phyloP scores from a whole-genome alignment of 176 grass and related monocot species.

The Triticum timopheevii region DNA sequence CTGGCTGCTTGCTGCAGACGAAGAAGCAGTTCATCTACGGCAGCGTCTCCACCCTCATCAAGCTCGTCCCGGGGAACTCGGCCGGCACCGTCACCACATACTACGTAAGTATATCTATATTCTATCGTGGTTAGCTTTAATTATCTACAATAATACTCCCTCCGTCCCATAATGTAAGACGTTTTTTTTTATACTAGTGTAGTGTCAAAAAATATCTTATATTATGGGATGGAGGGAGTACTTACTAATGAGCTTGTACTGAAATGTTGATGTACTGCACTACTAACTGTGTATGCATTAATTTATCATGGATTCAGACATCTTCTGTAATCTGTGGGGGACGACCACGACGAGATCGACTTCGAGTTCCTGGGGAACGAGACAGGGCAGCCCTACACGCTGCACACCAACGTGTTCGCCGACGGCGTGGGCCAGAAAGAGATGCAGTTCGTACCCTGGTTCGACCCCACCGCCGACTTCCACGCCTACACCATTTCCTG shows the following conservation, averaged over 20 bases:
- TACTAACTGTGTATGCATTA: no score
- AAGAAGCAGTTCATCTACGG: slow-evolving; percentile 76
- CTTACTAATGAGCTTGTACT: no score
- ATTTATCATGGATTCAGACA: neutral
- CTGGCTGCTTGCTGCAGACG: slow-evolving; percentile 49
- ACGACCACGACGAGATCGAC: neutral
- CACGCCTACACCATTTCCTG: slow-evolving; percentile 93
- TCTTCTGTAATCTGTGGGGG: neutral
- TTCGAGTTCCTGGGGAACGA: neutral
- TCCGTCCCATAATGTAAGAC: no score
- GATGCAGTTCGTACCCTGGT: slow-evolving; percentile 72
- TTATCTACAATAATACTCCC: no score
- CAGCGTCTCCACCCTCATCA: slow-evolving; percentile 60
- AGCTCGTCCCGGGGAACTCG: slow-evolving; percentile 59
- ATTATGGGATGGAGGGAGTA: no score
- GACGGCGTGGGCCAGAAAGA: slow-evolving; percentile 48
- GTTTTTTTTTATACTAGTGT: no score
- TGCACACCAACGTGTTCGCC: slow-evolving; percentile 69
- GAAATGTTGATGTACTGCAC: no score
- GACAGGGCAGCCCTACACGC: slow-evolving; percentile 50
- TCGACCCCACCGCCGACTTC: slow-evolving; percentile 65
- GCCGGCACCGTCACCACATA: slow-evolving; percentile 34
- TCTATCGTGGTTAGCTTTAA: no score
- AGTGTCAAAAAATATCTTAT: no score
- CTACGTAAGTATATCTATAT: slow-evolving; percentile 39